These are phyloP conservation scores for Mycena albidolilacea DNA, from an alignment of 768 basidiomycete genomes.

Conservation along the genomic window DNA sequence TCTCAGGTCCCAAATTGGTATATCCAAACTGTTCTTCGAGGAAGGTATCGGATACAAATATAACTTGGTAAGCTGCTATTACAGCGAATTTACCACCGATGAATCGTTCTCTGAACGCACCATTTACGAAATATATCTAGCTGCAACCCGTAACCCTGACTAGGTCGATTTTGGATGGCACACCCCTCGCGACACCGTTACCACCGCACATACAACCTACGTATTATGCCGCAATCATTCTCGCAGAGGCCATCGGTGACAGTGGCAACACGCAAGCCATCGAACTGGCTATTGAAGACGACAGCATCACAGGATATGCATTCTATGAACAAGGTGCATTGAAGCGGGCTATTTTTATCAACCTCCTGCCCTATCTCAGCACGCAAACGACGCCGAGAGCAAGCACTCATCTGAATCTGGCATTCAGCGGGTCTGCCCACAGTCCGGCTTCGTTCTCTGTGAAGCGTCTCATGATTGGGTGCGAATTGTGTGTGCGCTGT, in stretches of 20 bases:
- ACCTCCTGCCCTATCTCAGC: background rate
- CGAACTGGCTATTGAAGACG: background rate
- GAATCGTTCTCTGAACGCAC: background rate
- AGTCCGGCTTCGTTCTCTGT: background rate
- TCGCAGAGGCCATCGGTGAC: background rate
- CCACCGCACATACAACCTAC: background rate
- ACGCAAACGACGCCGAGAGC: background rate
- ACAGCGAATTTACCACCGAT: background rate
- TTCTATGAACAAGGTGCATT: background rate
- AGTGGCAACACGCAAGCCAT: background rate
- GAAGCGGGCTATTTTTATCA: background rate
- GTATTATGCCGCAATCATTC: background rate
- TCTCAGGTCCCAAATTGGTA: background rate
- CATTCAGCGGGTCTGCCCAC: background rate
- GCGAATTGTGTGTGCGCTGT: background rate
- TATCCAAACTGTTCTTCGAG: background rate
- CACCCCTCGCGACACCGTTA: background rate
- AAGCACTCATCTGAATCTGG: background rate
- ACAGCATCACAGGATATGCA: background rate
- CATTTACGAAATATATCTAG: background rate
- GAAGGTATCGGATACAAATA: constrained; percentile 10
- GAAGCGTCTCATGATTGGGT: background rate
- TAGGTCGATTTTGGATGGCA: background rate
- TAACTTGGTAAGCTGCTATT: background rate
- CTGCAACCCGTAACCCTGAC: background rate